These are phyloP conservation scores for Glycyrrhiza uralensis DNA, from an alignment of 306 rosid genomes.

Conservation along the genomic window DNA sequence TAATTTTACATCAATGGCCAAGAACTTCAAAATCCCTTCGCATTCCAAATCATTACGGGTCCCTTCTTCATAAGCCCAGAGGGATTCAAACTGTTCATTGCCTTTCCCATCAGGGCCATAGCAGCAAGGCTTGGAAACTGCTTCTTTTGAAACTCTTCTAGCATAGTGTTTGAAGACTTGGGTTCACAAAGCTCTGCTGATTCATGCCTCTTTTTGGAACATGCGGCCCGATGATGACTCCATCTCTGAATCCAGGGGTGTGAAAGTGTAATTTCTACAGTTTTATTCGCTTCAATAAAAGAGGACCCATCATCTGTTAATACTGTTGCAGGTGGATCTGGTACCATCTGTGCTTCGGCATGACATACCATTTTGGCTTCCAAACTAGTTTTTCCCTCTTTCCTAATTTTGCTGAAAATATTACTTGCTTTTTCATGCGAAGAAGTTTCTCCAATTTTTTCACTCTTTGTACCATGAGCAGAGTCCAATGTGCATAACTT, in stretches of 20 bases:
- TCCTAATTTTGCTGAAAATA: slow-evolving; percentile 29
- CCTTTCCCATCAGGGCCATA: slow-evolving; percentile 92
- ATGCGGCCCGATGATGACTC: slow-evolving; percentile 31
- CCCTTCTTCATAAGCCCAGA: slow-evolving; percentile 54
- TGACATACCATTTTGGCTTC: slow-evolving; percentile 35
- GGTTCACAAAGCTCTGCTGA: slow-evolving; percentile 32
- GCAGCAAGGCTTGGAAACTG: slow-evolving; percentile 89
- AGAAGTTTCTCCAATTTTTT: slow-evolving; percentile 48
- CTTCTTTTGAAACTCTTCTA: slow-evolving; percentile 42
- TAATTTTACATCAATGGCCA: slow-evolving; percentile 17
- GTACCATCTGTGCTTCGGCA: slow-evolving; percentile 26
- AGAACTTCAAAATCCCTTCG: slow-evolving; percentile 30
- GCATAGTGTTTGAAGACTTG: slow-evolving; percentile 29
- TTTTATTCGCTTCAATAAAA: slow-evolving; percentile 33
- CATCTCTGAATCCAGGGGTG: slow-evolving; percentile 92
- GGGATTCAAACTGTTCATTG: slow-evolving; percentile 47
- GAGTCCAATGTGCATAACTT: slow-evolving; percentile 43
- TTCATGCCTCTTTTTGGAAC: slow-evolving; percentile 41
- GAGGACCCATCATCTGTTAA: slow-evolving; percentile 31
- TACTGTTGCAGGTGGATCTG: slow-evolving; percentile 23
- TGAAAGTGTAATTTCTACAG: slow-evolving; percentile 49
- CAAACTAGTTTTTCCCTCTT: slow-evolving; percentile 33
- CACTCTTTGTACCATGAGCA: slow-evolving; percentile 51
- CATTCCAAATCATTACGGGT: slow-evolving; percentile 62
- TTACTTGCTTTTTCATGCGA: slow-evolving; percentile 41